Evolutionary conservation across 495 filamentous ascomycete species (phyloP).

Genomic region (Bryoglossum gracile): DNA sequence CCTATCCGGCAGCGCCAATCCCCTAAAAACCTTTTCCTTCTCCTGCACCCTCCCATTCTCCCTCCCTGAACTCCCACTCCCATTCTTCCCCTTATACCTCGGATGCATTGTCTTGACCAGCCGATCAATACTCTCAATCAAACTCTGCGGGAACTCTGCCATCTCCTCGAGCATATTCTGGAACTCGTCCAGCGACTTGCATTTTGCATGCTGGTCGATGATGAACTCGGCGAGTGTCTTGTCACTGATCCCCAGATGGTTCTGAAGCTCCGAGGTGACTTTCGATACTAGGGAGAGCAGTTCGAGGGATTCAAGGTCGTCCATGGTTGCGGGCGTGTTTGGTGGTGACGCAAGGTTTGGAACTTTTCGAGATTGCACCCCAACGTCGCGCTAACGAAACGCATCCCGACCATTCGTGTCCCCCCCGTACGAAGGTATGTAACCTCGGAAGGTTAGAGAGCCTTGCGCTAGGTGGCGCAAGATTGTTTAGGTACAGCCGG

Average conservation of each 20-base stretch:
- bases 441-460: no score
- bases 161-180: slow-evolving; percentile 61
- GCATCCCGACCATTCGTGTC: no score
- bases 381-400: no score
- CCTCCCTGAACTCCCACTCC: slow-evolving; percentile 34
- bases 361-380: no score
- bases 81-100: slow-evolving; percentile 53
- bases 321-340: slow-evolving; percentile 48
- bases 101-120: slow-evolving; percentile 87
- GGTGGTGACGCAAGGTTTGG: background rate
- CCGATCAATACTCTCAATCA: slow-evolving; percentile 87
- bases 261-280: slow-evolving; percentile 88
- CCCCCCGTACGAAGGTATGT: no score
- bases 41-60: slow-evolving; percentile 33
- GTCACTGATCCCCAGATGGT: slow-evolving; percentile 87
- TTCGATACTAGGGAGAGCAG: slow-evolving; percentile 89
- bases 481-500: no score
- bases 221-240: slow-evolving; percentile 94
- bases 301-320: slow-evolving; percentile 85
- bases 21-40: slow-evolving; percentile 79
- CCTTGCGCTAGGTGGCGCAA: no score
- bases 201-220: slow-evolving; percentile 81
- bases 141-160: slow-evolving; percentile 81
- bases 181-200: slow-evolving; percentile 59
- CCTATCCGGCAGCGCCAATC: slow-evolving; percentile 80